Evolutionary conservation across 176 grass and related monocot species (phyloP), one percentile per base, ranked within the genome.

Genomic region (Hsuehochloa calcarea): DNA sequence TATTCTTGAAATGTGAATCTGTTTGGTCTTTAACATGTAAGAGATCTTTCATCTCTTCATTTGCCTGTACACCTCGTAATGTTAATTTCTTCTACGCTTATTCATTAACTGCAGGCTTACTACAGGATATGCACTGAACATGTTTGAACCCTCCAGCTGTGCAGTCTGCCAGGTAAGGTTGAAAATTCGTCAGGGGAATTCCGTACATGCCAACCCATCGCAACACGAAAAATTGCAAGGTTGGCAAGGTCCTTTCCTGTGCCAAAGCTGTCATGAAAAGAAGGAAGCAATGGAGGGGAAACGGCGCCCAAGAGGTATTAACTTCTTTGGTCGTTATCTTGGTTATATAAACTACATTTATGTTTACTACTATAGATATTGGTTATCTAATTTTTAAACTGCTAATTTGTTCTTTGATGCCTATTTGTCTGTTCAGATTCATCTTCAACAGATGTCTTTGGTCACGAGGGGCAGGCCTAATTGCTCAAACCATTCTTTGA

Each of bases 261-360:
- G 96, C 82, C 65, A 27, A 47, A 84, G 88, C 66, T 99, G 96
- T 66, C 91, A 99, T 65, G 58, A 91, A 43, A 99, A 96, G 70
- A 95, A 92, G 75, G 91, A 94, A 71, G 96, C 96, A 62, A 99
- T 99, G 93, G 93, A 98, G 60, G 93, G 96, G 12, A 99, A 94
- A 91, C 70, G 52, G 34, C 79, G 23, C 74, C 82, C 75, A 35
- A 85, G 71, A 88, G 96, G 92, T 96, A 85, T 66, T 50, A 10
- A 70, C 37, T 76, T 63, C 5, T 59, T 69, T 29, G 75, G 37
- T 49, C 31, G 9, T 46, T 38, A 60, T 69, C 65, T 86, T 87
- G 6, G n/a, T 89, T 70, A 49, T 34, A 11, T 82, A 11, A 37
- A 68, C 19, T 16, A 14, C 56, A 65, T 43, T 65, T 27, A n/a